Base-by-base conservation (phyloP, 2,329 filamentous ascomycete genomes). In the Botryosphaeria dothidea region DNA sequence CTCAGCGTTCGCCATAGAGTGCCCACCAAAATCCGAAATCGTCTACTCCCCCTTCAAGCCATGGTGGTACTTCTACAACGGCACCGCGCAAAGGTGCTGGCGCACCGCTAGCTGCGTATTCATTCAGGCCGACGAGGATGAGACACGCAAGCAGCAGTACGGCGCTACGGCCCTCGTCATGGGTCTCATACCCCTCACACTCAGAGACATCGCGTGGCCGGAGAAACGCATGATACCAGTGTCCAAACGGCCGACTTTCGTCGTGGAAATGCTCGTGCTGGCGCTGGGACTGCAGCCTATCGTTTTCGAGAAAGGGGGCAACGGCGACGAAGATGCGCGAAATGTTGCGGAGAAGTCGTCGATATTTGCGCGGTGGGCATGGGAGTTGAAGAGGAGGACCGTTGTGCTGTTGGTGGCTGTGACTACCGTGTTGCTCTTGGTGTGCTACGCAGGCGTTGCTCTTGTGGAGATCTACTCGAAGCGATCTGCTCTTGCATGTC, bases 141-240 rank as follows among this genome's bases (percentile, higher is more conserved):
- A 75, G 41, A 68, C 69, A 23, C 71, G 72, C 27, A 75, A 75
- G 56, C 73, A 75, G 46, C 74, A 77, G 67, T 75, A 72, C 66
- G 70, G 69, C 23, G 71, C 74, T 34, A 72, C 69, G 1, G 69
- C 71, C 1, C 68, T 77, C 9, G 70, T 76, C 52, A 75, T 77
- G 73, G 74, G 73, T 29, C 67, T 77, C 11, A 68, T 77, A 34
- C 74, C 74, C 1, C 65, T 75, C 2, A 73, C 71, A 1, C 68
- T 76, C 17, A 74, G 73, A 52, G 73, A 75, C 60, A 70, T 75
- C 62, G 72, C 74, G 1, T 75, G 74, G 73, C 74, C 73, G 1
- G 71, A 75, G 62, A 62, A 70, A 3, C 64, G 73, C 23, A 46
- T 72, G 3, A 66, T 72, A 8, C 62, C 68, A 43, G 67, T 75